phyloP scores from a whole-genome alignment of 1,284 basidiomycete genomes.

The Malassezia equina region DNA sequence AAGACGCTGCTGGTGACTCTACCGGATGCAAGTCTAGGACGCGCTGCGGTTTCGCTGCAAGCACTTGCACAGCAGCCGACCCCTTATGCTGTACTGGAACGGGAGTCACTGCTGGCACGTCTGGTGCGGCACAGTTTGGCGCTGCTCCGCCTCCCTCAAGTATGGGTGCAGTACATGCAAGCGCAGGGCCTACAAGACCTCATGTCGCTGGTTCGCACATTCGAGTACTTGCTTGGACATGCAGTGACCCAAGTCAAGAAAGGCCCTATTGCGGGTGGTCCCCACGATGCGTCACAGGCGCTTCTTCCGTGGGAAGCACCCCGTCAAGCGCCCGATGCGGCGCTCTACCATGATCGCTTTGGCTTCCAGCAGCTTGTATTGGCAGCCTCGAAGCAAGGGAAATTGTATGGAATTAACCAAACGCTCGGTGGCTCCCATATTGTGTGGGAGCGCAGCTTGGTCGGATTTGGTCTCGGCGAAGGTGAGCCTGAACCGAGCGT shows the following conservation, averaged over 20 bases:
- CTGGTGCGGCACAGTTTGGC: constrained; percentile 32
- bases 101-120: constrained; percentile 51
- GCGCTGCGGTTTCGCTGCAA: constrained; percentile 18
- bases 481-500: constrained; percentile 29
- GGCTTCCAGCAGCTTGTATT: constrained; percentile 79
- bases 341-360: constrained; percentile 58
- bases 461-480: constrained; percentile 41
- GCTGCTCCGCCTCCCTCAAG: not conserved
- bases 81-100: constrained; percentile 6
- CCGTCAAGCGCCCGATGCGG: constrained; percentile 24
- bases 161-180: not conserved
- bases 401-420: constrained; percentile 70
- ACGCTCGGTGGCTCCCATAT: constrained; percentile 54
- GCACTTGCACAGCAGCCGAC: not conserved
- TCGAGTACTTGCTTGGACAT: constrained; percentile 4
- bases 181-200: not conserved
- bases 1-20: constrained; percentile 61
- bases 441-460: constrained; percentile 42
- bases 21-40: constrained; percentile 56
- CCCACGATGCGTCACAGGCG: not conserved
- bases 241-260: not conserved
- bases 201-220: not conserved
- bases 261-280: constrained; percentile 8
- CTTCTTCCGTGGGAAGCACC: constrained; percentile 19
- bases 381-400: constrained; percentile 62